Evolutionary conservation across 2,329 filamentous ascomycete genomes (phyloP).

Genomic region (Cryphonectria naterciae): DNA sequence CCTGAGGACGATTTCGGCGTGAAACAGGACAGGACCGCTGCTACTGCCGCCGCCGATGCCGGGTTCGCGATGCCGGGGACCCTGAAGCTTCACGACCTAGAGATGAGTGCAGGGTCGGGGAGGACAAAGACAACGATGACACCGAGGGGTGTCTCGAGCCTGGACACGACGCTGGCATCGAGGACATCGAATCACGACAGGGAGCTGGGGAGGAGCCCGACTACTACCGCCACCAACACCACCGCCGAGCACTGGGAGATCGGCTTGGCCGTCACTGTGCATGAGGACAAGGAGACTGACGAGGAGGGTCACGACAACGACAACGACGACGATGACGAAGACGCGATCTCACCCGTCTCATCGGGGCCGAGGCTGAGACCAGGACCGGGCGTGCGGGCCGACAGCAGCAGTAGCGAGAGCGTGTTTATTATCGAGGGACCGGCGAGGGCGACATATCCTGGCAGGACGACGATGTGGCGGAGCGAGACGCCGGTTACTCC

Average conservation of each 20-base stretch:
- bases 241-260: background rate
- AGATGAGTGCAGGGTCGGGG: slow-evolving; percentile 33
- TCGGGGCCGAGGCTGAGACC: too few relatives aligned
- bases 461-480: slow-evolving; percentile 13
- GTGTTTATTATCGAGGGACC: slow-evolving; percentile 43
- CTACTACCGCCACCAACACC: too few relatives aligned
- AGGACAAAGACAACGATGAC: background rate
- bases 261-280: slow-evolving; percentile 27
- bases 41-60: slow-evolving; percentile 34
- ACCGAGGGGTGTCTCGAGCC: slow-evolving; percentile 16
- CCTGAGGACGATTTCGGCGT: slow-evolving; percentile 13
- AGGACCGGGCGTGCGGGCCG: slow-evolving; percentile 27
- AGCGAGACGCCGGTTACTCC: slow-evolving; percentile 34
- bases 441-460: slow-evolving; percentile 27
- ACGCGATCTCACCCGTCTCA: slow-evolving; percentile 23
- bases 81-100: slow-evolving; percentile 43
- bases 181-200: slow-evolving; percentile 3
- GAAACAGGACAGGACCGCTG: background rate
- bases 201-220: background rate
- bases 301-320: slow-evolving; percentile 22
- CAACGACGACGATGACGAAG: slow-evolving; percentile 18
- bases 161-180: slow-evolving; percentile 13
- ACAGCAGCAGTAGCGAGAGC: slow-evolving; percentile 39
- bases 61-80: slow-evolving; percentile 42
- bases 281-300: slow-evolving; percentile 29